Evolutionary conservation across 257 asterid genomes (phyloP).

Genomic region (Solanum pennellii): DNA sequence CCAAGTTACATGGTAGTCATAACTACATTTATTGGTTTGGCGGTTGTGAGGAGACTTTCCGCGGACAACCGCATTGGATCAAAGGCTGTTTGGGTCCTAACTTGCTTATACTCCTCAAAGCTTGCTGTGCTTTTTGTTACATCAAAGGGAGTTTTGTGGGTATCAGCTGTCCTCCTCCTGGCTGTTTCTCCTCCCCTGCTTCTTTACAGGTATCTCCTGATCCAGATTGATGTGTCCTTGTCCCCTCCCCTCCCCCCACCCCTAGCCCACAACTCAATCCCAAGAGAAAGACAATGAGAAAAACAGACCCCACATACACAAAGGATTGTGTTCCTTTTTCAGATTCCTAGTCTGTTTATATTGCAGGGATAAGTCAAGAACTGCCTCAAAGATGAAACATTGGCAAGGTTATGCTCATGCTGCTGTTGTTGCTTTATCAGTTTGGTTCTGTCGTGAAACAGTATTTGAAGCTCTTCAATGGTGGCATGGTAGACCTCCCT

Average conservation of each 20-base stretch:
- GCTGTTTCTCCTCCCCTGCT: conserved; percentile 96
- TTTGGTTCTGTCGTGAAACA: conserved; percentile 92
- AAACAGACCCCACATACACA: background rate
- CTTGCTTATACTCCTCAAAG: conserved; percentile 81
- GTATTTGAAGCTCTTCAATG: conserved; percentile 95
- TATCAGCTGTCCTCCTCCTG: conserved; percentile 74
- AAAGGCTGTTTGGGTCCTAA: conserved; percentile 86
- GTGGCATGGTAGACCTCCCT: conserved; percentile 98
- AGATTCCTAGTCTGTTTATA: background rate
- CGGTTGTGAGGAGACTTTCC: conserved; percentile 80
- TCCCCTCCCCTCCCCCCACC: background rate
- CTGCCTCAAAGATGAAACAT: conserved; percentile 88
- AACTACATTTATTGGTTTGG: conserved; percentile 84
- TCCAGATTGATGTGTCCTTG: background rate
- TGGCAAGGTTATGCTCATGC: conserved; percentile 96
- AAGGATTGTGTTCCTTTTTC: background rate
- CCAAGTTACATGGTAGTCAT: conserved; percentile 94
- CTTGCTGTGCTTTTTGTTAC: conserved; percentile 83
- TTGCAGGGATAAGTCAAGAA: conserved; percentile 80
- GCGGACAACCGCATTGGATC: conserved; percentile 70
- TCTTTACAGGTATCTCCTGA: conserved; percentile 66
- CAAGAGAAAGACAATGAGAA: background rate
- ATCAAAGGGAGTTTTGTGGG: conserved; percentile 88
- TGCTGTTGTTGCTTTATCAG: conserved; percentile 72
- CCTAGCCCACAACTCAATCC: background rate